phyloP scores from a whole-genome alignment of 768 basidiomycete genomes.

The Tricholoma terreum region DNA sequence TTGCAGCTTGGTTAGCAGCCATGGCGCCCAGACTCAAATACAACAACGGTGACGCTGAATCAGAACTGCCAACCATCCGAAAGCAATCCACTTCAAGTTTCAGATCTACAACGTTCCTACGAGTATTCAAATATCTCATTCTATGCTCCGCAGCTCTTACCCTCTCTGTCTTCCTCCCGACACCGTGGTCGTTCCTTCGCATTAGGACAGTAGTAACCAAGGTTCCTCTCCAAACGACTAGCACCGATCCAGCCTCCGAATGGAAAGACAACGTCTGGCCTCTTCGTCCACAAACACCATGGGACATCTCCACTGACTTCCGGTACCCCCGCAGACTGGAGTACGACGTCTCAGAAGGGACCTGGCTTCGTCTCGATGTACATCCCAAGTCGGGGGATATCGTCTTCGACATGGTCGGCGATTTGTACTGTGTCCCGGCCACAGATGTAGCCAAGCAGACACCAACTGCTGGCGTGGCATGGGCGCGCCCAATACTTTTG shows the following conservation, averaged over 20 bases:
- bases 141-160: slow-evolving; percentile 31
- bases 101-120: slow-evolving; percentile 10
- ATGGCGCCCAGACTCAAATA: slow-evolving; percentile 12
- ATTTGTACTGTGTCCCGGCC: slow-evolving; percentile 67
- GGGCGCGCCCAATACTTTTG: slow-evolving; percentile 55
- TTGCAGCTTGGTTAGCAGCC: neutral
- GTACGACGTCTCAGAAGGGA: slow-evolving; percentile 71
- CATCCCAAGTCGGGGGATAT: slow-evolving; percentile 69
- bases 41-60: neutral
- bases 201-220: slow-evolving; percentile 12
- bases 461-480: slow-evolving; percentile 18
- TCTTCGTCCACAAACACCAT: slow-evolving; percentile 52
- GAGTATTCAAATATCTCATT: slow-evolving; percentile 18
- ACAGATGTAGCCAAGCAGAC: slow-evolving; percentile 21
- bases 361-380: slow-evolving; percentile 74
- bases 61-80: slow-evolving; percentile 3
- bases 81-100: slow-evolving; percentile 1
- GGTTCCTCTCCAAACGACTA: slow-evolving; percentile 14
- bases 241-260: slow-evolving; percentile 32
- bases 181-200: slow-evolving; percentile 30
- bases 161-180: slow-evolving; percentile 32
- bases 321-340: slow-evolving; percentile 62
- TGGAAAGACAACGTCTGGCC: slow-evolving; percentile 61
- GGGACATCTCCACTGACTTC: slow-evolving; percentile 79
- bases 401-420: slow-evolving; percentile 73